A percentile compares a stretch with the other conserved stretches of the same genome.
These are phyloP conservation scores for Citrus sp. DNA, from an alignment of 345 rosid species.

Conservation along the genomic window DNA sequence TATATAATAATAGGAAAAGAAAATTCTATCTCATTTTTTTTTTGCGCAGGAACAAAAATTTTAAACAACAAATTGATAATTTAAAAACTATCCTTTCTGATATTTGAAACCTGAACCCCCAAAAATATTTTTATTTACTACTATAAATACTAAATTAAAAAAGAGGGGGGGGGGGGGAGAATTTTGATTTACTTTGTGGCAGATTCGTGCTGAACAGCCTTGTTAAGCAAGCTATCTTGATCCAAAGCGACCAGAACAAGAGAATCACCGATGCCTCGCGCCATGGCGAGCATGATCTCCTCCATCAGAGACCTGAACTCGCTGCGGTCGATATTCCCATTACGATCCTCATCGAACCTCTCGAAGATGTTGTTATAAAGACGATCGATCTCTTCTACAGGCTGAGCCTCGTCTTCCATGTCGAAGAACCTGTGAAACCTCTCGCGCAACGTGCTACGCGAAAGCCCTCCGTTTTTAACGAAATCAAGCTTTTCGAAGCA, in stretches of 20 bases:
- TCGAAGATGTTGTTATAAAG: conserved; percentile 17
- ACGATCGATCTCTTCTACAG: not conserved
- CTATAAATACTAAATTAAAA: too few relatives aligned
- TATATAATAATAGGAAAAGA: too few relatives aligned
- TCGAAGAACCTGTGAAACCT: conserved; percentile 15
- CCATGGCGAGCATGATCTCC: conserved; percentile 42
- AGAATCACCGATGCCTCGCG: conserved; percentile 27
- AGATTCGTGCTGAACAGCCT: conserved; percentile 29
- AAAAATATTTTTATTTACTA: too few relatives aligned
- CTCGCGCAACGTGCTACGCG: conserved; percentile 2
- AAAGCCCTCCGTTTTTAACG: conserved; percentile 17
- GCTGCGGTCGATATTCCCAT: conserved; percentile 13
- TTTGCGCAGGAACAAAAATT: too few relatives aligned
- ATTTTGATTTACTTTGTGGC: not conserved
- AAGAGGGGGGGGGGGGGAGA: too few relatives aligned
- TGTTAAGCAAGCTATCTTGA: conserved; percentile 26
- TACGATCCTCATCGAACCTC: conserved; percentile 25
- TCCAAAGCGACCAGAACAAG: conserved; percentile 24
- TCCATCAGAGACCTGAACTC: conserved; percentile 20
- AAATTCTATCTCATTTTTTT: too few relatives aligned
- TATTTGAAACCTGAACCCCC: too few relatives aligned
- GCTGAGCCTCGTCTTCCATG: not conserved
- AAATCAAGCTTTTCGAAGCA: conserved; percentile 19
- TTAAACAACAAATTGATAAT: too few relatives aligned
- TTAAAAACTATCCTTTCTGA: too few relatives aligned